phyloP scores from a whole-genome alignment of 1,139 yeast species.

The Zygosaccharomyces sapae region DNA sequence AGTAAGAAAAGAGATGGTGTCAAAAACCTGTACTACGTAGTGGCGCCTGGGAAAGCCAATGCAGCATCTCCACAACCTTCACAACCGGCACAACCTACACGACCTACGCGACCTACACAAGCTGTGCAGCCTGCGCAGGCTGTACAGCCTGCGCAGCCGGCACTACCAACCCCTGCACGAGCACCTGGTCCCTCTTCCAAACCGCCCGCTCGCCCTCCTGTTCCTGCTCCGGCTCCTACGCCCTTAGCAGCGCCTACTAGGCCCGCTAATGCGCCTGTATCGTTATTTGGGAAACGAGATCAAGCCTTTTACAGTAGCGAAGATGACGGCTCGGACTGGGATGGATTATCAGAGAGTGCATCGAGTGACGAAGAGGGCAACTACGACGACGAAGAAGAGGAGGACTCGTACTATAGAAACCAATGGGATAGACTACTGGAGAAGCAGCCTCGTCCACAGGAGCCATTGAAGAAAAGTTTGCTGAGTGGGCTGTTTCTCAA shows the following conservation, averaged over 20 bases:
- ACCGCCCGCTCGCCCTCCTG: background rate
- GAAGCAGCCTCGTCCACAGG: constrained; percentile 12
- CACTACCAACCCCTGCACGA: background rate
- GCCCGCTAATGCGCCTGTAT: constrained; percentile 15
- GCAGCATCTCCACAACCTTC: background rate
- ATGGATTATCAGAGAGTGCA: constrained; percentile 27
- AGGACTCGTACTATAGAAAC: constrained; percentile 31
- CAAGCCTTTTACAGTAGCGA: constrained; percentile 33
- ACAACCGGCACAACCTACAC: no score
- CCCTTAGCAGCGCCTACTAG: background rate
- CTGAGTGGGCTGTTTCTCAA: constrained; percentile 61
- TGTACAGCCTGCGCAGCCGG: no score
- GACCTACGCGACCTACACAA: no score
- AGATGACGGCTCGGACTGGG: constrained; percentile 36
- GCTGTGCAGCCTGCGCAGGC: no score
- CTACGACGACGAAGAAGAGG: constrained; percentile 32
- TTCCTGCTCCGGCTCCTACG: background rate
- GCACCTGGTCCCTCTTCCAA: no score
- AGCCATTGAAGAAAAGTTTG: constrained; percentile 51
- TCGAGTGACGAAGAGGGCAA: constrained; percentile 26
- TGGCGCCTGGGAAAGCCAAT: constrained; percentile 1
- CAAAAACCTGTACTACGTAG: constrained; percentile 31
- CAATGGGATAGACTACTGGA: constrained; percentile 35
- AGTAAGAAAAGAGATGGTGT: constrained; percentile 36
- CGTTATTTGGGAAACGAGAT: constrained; percentile 17